phyloP scores from a whole-genome alignment of 169 alveolate species.

The Cryptosporidium ubiquitum region DNA sequence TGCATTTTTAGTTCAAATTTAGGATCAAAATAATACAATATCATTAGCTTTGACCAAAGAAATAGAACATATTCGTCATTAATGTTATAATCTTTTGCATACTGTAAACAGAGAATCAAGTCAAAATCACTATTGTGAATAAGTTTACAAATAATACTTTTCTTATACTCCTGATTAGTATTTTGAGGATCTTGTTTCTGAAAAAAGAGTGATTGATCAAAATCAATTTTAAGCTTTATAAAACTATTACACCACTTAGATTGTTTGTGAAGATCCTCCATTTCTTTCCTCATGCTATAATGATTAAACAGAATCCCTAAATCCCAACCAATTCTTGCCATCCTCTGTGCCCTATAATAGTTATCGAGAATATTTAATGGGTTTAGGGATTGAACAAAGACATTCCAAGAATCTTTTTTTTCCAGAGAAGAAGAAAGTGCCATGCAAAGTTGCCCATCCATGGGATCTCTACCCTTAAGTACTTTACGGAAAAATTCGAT shows the following conservation, averaged over 20 bases:
- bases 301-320: constrained; percentile 64
- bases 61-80: constrained; percentile 48
- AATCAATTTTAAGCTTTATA: constrained; percentile 9
- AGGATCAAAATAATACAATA: neutral
- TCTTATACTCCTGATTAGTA: constrained; percentile 8
- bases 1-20: constrained; percentile 28
- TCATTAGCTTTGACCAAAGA: constrained; percentile 49
- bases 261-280: constrained; percentile 66
- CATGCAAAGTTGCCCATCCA: constrained; percentile 72
- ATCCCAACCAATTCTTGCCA: constrained; percentile 76
- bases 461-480: constrained; percentile 68
- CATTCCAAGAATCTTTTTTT: constrained; percentile 63
- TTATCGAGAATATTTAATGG: constrained; percentile 71
- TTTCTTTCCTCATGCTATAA: constrained; percentile 70
- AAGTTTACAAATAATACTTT: constrained; percentile 24
- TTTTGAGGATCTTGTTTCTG: constrained; percentile 65
- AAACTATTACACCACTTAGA: constrained; percentile 67
- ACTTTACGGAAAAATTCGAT: constrained; percentile 61
- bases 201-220: constrained; percentile 68
- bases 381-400: constrained; percentile 58
- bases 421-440: constrained; percentile 57
- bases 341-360: constrained; percentile 64
- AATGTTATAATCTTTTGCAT: constrained; percentile 63
- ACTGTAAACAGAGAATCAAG: constrained; percentile 26
- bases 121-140: constrained; percentile 39